Base-by-base conservation (phyloP, 805 yeast genomes). In the Pichia exigua region DNA sequence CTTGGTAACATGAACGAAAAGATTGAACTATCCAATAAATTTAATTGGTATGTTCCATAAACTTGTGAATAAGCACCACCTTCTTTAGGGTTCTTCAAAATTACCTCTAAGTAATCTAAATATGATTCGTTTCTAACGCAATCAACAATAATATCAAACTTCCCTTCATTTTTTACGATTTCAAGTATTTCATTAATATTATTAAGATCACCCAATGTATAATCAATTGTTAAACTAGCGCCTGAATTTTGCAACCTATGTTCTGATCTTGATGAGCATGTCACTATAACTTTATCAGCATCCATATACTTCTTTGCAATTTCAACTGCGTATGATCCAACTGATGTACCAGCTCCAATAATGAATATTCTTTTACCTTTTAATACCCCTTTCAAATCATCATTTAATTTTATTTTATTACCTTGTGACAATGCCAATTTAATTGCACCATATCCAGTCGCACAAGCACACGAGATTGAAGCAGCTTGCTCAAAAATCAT, bases 301-400 rank as follows among this genome's bases (percentile, higher is more conserved):
- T 72, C 65, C 52, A 70, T 69, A 44, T 65, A 62, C 28, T 73
- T 65, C 61, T 77, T 81, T 12, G 83, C 78, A 39, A 85, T 63
- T 62, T 82, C 87, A 30, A 79, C 68, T 2, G 75, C 72, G 54
- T 71, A 73, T 28, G 73, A 61, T 21, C 90, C 89, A 13, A 84
- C 89, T 15, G 83, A 68, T 2, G 94, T 81, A 7, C 85, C 82
- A 27, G 85, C 94, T 32, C 95, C 95, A 44, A 85, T 67, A 22
- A 87, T 73, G 44, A 85, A 70, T 4, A 85, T 76, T 51, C 73
- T 75, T 11, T 72, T 70, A 13, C 70, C 69, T 3, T 28, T 44
- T 21, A 42, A 60, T 27, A 45, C 58, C 47, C 39, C 41, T 42
- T 30, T 13, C 7, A 41, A 15, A 21, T 20, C 12, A 18, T 46